A percentile compares a stretch with the other conserved stretches of the same genome.
phyloP scores from a whole-genome alignment of 257 asterid genomes.

The Solanum pimpinellifolium region DNA sequence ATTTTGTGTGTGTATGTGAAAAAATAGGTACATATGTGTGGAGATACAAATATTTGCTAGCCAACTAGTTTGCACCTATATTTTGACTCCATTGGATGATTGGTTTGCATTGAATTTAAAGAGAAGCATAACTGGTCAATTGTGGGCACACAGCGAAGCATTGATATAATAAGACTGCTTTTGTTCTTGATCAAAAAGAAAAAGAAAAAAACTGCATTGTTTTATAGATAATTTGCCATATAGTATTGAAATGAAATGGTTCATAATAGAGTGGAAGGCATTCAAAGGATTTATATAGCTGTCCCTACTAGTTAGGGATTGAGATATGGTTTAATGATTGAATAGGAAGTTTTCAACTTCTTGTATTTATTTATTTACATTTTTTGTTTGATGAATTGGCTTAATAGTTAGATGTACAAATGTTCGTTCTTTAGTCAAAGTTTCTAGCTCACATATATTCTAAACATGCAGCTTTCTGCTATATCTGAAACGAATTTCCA shows the following conservation, averaged over 20 bases:
- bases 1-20: neutral
- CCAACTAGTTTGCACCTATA: neutral
- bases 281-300: neutral
- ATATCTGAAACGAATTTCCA: slow-evolving; percentile 79
- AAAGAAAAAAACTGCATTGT: too few species aligned
- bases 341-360: neutral
- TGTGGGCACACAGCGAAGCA: neutral
- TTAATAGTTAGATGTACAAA: neutral
- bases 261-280: neutral
- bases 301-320: neutral
- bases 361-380: neutral
- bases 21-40: neutral
- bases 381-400: neutral
- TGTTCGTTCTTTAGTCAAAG: neutral
- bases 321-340: neutral
- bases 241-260: neutral
- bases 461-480: slow-evolving; percentile 72
- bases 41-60: neutral
- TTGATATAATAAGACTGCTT: neutral
- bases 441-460: neutral
- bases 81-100: neutral
- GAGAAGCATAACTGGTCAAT: neutral
- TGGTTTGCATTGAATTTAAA: neutral
- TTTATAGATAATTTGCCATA: neutral
- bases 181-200: too few species aligned